A percentile compares a stretch with the other conserved stretches of the same genome.
Evolutionary conservation across 129 eudicot genomes (phyloP).

Genomic region (Centrapalus pauciflorus): DNA sequence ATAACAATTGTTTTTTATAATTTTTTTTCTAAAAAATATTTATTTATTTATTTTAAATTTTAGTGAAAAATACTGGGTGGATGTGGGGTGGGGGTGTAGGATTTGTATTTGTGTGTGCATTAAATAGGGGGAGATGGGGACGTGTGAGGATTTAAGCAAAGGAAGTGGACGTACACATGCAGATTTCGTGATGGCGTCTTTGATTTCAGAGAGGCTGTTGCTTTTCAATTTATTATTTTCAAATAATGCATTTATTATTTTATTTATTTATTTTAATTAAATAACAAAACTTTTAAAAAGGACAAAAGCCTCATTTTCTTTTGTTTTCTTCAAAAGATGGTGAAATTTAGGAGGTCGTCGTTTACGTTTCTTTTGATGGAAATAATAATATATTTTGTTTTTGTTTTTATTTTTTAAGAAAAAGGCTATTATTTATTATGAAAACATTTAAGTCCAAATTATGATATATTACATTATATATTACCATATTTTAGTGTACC

Average conservation of each 20-base stretch:
- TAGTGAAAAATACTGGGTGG: too few species aligned
- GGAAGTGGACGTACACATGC: conserved; percentile 35
- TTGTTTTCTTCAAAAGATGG: neutral
- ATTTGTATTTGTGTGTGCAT: neutral
- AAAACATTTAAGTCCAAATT: too few species aligned
- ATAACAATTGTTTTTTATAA: too few species aligned
- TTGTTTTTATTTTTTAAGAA: too few species aligned
- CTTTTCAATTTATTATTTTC: conserved; percentile 12
- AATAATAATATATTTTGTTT: too few species aligned
- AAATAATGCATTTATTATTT: too few species aligned
- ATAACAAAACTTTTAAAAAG: neutral
- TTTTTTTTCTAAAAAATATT: too few species aligned
- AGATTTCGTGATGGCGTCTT: conserved; percentile 41
- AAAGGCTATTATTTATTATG: too few species aligned
- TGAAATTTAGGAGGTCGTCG: conserved; percentile 6
- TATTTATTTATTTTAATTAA: neutral
- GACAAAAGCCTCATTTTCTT: conserved; percentile 21
- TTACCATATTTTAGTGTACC: too few species aligned
- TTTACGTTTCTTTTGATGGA: neutral
- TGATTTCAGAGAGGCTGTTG: conserved; percentile 17
- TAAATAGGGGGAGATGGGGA: conserved; percentile 25
- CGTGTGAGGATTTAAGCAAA: conserved; percentile 28
- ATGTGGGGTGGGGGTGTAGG: neutral
- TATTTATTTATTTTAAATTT: too few species aligned
- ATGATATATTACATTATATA: too few species aligned